Evolutionary conservation across 2,329 filamentous ascomycete species (phyloP), one percentile per base, ranked within the genome.

Genomic region (Arthroderma sp.): DNA sequence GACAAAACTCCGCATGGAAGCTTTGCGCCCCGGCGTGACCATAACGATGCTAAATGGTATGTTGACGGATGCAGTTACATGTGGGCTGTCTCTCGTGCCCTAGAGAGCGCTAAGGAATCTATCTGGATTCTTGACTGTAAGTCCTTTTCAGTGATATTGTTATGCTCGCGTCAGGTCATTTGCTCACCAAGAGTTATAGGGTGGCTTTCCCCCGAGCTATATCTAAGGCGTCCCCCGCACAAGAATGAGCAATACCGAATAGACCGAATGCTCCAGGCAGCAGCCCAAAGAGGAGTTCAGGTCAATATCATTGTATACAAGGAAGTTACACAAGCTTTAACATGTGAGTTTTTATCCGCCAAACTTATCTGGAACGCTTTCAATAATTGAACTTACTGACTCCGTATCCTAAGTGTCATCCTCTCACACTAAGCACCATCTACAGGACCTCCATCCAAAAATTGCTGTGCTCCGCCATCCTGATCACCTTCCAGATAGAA

Each of bases 91-190:
- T 93, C 87, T 0, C 78, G 82, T 31, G 89, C 88, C 0, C 72
- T 96, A n/a, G 88, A 96, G 51, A 74, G 80, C 48, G 91, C 91
- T 33, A 83, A 83, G 57, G 89, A 96, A 65, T 82, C 83, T 38
- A 95, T 98, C 54, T 98, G 96, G 64, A 93, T 98, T 53, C 83
- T 74, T 48, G 91, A 96, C 58, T 98, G 51, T 94, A 86, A 85
- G 50, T 47, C 29, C n/a, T 22, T 28, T 27, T 33, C 28, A 28
- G 9, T 29, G 9, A 28, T 28, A 37, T 31, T 9, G 32, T 22
- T 27, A 44, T 88, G 83, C 63, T 83, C 91, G 11, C 85, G 91
- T 58, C 86, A 93, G 63, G 81, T 93, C 61, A 72, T 82, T 82
- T 94, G 93, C 60, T 80, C 87, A 4, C 68, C 94, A 34, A 87